Evolutionary conservation across 2,329 filamentous ascomycete genomes (phyloP).

Genomic region (Curvularia verruculosa): DNA sequence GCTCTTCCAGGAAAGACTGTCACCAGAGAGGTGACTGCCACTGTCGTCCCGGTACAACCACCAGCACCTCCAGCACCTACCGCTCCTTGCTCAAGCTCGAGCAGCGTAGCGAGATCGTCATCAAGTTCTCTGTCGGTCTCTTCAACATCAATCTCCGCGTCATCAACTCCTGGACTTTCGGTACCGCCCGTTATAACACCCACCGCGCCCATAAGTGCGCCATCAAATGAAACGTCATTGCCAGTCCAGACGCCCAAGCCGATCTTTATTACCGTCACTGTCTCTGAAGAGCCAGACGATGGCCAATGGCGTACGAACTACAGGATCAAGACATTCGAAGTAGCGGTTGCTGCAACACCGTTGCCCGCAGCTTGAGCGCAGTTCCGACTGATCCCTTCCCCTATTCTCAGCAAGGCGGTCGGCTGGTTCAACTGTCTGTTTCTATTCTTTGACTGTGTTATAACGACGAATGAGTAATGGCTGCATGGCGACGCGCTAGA

Average conservation of each 20-base stretch:
- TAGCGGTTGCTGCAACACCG: conserved; percentile 10
- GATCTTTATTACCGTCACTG: conserved; percentile 39
- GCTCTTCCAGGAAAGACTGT: conserved; percentile 30
- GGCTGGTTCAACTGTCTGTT: conserved; percentile 12
- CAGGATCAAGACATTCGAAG: conserved; percentile 43
- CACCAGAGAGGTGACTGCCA: conserved; percentile 34
- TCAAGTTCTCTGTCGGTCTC: conserved; percentile 1
- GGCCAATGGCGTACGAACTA: conserved; percentile 56
- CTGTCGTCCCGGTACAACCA: conserved; percentile 18
- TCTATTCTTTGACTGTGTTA: conserved; percentile 8
- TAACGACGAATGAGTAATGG: conserved; percentile 18
- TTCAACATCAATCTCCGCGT: conserved; percentile 2
- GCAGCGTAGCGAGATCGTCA: conserved; percentile 14
- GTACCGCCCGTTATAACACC: conserved; percentile 21
- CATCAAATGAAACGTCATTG: conserved; percentile 17
- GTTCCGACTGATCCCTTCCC: not conserved
- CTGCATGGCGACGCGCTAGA: conserved; percentile 2
- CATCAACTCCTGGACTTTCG: conserved; percentile 25
- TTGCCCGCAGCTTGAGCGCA: not conserved
- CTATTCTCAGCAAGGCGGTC: not conserved
- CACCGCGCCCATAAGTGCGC: conserved; percentile 15
- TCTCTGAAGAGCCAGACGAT: conserved; percentile 44
- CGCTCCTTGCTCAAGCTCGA: conserved; percentile 22
- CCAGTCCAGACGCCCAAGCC: conserved; percentile 29
- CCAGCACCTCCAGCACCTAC: conserved; percentile 18